phyloP scores from a whole-genome alignment of 345 rosid genomes.

The Murraya koenigii region DNA sequence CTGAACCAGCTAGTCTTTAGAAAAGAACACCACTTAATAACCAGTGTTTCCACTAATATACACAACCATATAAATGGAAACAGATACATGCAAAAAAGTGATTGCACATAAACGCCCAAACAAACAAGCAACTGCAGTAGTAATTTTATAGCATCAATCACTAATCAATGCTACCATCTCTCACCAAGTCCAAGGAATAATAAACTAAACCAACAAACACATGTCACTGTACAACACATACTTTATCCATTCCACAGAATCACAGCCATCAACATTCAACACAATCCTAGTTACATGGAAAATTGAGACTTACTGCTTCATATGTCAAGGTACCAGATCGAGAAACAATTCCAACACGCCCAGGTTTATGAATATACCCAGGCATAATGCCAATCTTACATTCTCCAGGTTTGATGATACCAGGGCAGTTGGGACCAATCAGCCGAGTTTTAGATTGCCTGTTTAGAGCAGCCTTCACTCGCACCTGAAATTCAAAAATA shows the following conservation, averaged over 20 bases:
- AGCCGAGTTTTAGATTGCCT: slow-evolving; percentile 83
- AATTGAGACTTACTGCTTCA: slow-evolving; percentile 77
- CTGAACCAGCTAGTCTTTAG: background rate
- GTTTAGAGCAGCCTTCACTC: slow-evolving; percentile 88
- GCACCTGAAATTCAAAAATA: slow-evolving; percentile 50
- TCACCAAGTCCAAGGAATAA: background rate
- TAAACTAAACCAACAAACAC: background rate
- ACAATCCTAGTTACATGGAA: background rate
- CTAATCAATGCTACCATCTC: background rate
- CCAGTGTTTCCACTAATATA: background rate
- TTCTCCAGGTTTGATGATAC: slow-evolving; percentile 92
- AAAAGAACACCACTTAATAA: background rate
- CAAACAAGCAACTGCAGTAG: background rate
- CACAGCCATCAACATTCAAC: background rate
- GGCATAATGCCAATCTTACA: slow-evolving; percentile 97
- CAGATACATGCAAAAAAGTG: background rate
- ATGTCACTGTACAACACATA: background rate
- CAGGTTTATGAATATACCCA: slow-evolving; percentile 97
- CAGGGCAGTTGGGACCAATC: slow-evolving; percentile 98
- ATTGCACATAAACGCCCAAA: background rate
- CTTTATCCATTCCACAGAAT: background rate
- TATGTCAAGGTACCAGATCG: slow-evolving; percentile 97
- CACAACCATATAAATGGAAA: background rate
- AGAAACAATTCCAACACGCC: slow-evolving; percentile 88
- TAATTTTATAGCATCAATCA: background rate